Percentiles rank a stretch among this genome's conserved stretches.
Conservation (phyloP, 2,329 filamentous ascomycete genomes). For the Drechslerella coelobrocha region DNA sequence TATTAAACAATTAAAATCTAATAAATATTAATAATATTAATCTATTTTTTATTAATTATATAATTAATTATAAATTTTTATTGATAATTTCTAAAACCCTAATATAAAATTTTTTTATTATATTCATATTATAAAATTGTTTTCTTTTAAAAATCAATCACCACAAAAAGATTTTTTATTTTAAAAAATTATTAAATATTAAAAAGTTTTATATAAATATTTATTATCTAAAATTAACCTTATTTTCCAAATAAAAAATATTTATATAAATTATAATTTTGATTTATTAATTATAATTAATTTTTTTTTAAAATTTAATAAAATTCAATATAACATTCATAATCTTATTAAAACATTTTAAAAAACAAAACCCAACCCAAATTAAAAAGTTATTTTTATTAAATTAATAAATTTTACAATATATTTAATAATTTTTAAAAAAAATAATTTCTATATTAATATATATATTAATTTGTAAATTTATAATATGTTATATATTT, state of each 20-base stretch:
- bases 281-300: neutral
- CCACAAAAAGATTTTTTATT: neutral
- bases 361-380: neutral
- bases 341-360: no score
- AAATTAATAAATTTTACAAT: neutral
- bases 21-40: conserved; percentile 11
- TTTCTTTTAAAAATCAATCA: neutral
- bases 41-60: neutral
- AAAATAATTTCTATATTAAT: no score
- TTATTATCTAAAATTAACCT: neutral
- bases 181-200: conserved; percentile 1
- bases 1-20: neutral
- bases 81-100: no score
- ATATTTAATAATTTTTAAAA: no score
- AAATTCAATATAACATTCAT: conserved; percentile 1
- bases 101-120: neutral
- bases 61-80: neutral
- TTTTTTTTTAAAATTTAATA: neutral
- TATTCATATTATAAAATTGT: neutral
- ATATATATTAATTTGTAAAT: no score
- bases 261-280: conserved; percentile 2
- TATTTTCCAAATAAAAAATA: neutral
- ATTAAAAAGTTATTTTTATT: neutral
- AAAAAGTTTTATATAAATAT: neutral
- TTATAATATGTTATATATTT: no score